Conservation (phyloP, 2,329 filamentous ascomycete genomes). For the Lasiodiplodia sp. region DNA sequence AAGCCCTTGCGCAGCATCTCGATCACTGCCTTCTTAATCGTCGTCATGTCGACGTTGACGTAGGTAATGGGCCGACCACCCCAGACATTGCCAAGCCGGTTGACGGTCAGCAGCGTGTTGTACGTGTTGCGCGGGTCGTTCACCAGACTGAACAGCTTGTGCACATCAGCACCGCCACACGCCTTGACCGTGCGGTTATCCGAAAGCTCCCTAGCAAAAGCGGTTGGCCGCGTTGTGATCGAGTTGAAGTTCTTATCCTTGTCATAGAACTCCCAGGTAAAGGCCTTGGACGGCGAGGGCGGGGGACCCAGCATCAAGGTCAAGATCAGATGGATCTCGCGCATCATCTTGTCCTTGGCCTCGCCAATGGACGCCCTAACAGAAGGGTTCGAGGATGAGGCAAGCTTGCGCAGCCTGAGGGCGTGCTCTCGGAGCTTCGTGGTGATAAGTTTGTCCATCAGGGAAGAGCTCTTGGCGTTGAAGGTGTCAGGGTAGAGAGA, state of each 20-base stretch:
- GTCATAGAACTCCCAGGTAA: slow-evolving; percentile 83
- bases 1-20: slow-evolving; percentile 79
- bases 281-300: slow-evolving; percentile 71
- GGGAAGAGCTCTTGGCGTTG: slow-evolving; percentile 74
- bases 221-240: slow-evolving; percentile 70
- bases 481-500: slow-evolving; percentile 81
- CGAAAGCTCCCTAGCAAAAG: slow-evolving; percentile 74
- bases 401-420: slow-evolving; percentile 70
- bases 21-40: slow-evolving; percentile 76
- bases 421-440: slow-evolving; percentile 89
- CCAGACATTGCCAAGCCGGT: slow-evolving; percentile 81
- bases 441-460: slow-evolving; percentile 77
- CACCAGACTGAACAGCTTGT: slow-evolving; percentile 79
- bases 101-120: slow-evolving; percentile 75
- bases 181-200: slow-evolving; percentile 65
- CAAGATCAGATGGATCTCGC: slow-evolving; percentile 81
- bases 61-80: slow-evolving; percentile 79
- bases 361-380: slow-evolving; percentile 47
- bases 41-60: slow-evolving; percentile 78
- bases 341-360: slow-evolving; percentile 77
- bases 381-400: slow-evolving; percentile 45
- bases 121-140: slow-evolving; percentile 84
- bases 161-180: slow-evolving; percentile 66
- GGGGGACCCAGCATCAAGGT: slow-evolving; percentile 83
- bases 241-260: slow-evolving; percentile 69